These are phyloP conservation scores for Ophiostoma ulmi DNA, from an alignment of 2,329 filamentous ascomycete species.

Conservation along the genomic window DNA sequence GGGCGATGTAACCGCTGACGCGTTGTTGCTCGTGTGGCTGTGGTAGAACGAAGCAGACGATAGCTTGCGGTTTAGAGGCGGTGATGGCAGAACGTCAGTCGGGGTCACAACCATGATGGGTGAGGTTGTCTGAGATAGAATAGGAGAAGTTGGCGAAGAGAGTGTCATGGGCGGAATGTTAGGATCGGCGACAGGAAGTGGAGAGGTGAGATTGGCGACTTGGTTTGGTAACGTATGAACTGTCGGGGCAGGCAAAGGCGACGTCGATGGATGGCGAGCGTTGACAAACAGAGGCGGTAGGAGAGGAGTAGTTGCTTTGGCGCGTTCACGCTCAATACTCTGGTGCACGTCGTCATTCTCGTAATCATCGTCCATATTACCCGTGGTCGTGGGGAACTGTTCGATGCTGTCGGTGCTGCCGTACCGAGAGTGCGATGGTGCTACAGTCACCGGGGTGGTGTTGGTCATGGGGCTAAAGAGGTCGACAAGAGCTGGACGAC, in stretches of 20 bases:
- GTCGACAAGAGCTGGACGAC: slow-evolving; percentile 39
- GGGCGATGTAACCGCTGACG: slow-evolving; percentile 38
- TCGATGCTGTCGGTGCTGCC: slow-evolving; percentile 55
- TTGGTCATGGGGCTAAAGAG: slow-evolving; percentile 38
- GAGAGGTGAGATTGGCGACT: slow-evolving; percentile 35
- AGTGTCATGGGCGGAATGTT: slow-evolving; percentile 21
- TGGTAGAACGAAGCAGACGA: slow-evolving; percentile 68
- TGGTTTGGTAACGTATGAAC: slow-evolving; percentile 72
- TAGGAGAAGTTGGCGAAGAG: slow-evolving; percentile 3
- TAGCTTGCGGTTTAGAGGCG: slow-evolving; percentile 69
- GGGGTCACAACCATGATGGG: slow-evolving; percentile 7
- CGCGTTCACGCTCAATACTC: slow-evolving; percentile 54
- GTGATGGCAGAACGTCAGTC: slow-evolving; percentile 47
- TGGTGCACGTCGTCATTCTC: slow-evolving; percentile 42
- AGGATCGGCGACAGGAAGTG: not conserved
- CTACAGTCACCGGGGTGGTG: not conserved
- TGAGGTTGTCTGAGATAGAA: not conserved
- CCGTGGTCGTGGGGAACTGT: slow-evolving; percentile 15
- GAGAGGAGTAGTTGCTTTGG: slow-evolving; percentile 71
- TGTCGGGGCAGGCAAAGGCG: slow-evolving; percentile 45
- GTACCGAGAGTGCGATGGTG: slow-evolving; percentile 46
- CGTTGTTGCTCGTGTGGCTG: slow-evolving; percentile 46
- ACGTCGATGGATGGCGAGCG: slow-evolving; percentile 33
- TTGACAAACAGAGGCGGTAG: slow-evolving; percentile 74
- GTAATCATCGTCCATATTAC: slow-evolving; percentile 31